Evolutionary conservation across 352 stramenopile species (phyloP).

Genomic region (Pythium rishiriense): DNA sequence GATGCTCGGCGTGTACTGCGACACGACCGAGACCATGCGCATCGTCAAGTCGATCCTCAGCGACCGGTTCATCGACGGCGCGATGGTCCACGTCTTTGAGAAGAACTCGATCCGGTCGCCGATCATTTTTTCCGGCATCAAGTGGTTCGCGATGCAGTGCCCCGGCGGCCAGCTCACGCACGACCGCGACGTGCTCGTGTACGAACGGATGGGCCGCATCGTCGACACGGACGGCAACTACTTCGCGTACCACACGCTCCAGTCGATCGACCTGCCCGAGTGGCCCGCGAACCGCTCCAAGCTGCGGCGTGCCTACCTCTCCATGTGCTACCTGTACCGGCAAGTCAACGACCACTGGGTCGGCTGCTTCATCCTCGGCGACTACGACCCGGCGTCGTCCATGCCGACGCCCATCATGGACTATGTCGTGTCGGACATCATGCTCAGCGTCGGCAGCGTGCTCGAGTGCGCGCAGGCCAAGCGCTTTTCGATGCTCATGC

Average conservation of each 20-base stretch:
- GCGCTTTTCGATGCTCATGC: conserved; percentile 50
- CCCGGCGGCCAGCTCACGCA: conserved; percentile 45
- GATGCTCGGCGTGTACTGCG: conserved; percentile 45
- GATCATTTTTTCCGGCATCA: conserved; percentile 63
- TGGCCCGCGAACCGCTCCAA: conserved; percentile 37
- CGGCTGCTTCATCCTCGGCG: conserved; percentile 60
- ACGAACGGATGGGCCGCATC: conserved; percentile 63
- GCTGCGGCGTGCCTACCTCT: conserved; percentile 42
- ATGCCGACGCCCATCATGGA: conserved; percentile 43
- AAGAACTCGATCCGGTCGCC: conserved; percentile 40
- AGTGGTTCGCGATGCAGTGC: conserved; percentile 61
- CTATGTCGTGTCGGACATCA: conserved; percentile 43
- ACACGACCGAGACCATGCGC: conserved; percentile 58
- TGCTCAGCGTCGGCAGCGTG: conserved; percentile 48
- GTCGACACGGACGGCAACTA: conserved; percentile 50
- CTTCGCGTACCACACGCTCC: conserved; percentile 61
- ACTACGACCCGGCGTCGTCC: conserved; percentile 40
- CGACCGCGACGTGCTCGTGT: conserved; percentile 56
- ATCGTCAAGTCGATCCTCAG: conserved; percentile 45
- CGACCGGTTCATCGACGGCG: conserved; percentile 53
- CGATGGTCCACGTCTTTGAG: conserved; percentile 60
- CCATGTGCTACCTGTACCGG: conserved; percentile 66
- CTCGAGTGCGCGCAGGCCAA: conserved; percentile 52
- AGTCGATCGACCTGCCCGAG: conserved; percentile 66
- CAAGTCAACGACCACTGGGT: conserved; percentile 52